phyloP scores from a whole-genome alignment of 305 asterid species.

The Fraxinus paxiana region DNA sequence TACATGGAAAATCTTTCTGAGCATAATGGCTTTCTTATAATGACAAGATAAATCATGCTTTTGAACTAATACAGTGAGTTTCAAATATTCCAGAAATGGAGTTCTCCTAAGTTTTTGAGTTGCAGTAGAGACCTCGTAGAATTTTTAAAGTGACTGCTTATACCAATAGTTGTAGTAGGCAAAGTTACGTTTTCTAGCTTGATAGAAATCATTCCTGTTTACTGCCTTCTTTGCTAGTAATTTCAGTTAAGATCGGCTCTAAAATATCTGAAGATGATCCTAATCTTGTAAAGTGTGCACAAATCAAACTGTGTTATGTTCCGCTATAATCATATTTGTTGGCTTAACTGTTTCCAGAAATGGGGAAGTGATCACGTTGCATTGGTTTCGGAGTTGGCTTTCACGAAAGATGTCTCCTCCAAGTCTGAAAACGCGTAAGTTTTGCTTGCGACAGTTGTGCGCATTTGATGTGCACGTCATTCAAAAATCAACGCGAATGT shows the following conservation, averaged over 20 bases:
- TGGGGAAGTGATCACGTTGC: slow-evolving; percentile 99
- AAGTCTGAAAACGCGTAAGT: slow-evolving; percentile 25
- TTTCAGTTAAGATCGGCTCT: background rate
- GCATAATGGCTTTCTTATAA: background rate
- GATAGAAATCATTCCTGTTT: background rate
- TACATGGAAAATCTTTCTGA: slow-evolving; percentile 2
- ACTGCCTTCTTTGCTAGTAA: background rate
- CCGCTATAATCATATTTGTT: slow-evolving; percentile 7
- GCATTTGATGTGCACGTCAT: background rate
- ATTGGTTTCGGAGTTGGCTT: slow-evolving; percentile 78
- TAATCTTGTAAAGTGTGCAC: background rate
- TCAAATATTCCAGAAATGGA: background rate
- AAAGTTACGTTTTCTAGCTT: background rate
- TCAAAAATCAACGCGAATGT: background rate
- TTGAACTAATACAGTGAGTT: background rate
- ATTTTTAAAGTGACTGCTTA: background rate
- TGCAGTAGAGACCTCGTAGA: background rate
- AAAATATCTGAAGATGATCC: background rate
- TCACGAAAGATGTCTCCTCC: slow-evolving; percentile 36
- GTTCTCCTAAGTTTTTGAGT: background rate
- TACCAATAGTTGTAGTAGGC: background rate
- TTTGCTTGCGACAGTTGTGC: background rate
- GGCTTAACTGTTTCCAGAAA: slow-evolving; percentile 51
- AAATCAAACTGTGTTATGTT: background rate
- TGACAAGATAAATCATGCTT: background rate